These are phyloP conservation scores for Neurospora sp. DNA, from an alignment of 2,329 filamentous ascomycete genomes.

Conservation along the genomic window DNA sequence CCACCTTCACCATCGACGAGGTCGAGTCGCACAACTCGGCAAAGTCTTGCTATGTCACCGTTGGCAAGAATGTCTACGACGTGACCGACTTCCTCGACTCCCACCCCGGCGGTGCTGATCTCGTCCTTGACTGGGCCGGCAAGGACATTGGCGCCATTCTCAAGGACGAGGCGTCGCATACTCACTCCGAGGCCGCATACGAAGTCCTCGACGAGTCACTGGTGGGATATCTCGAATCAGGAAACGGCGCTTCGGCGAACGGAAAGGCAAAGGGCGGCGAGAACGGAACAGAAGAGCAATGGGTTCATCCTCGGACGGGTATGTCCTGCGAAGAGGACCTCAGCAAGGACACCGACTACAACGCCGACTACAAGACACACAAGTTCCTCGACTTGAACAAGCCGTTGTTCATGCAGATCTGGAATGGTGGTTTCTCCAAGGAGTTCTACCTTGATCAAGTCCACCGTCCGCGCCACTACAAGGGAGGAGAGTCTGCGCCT, in stretches of 20 bases:
- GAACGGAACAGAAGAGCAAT: constrained; percentile 27
- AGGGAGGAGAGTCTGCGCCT: constrained; percentile 81
- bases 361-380: constrained; percentile 72
- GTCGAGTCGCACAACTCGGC: constrained; percentile 70
- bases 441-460: constrained; percentile 97
- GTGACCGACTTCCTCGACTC: constrained; percentile 83
- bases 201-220: constrained; percentile 84
- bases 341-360: constrained; percentile 70
- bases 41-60: constrained; percentile 86
- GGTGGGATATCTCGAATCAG: constrained; percentile 66
- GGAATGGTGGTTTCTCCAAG: constrained; percentile 79
- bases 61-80: constrained; percentile 88
- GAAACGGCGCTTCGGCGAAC: constrained; percentile 26
- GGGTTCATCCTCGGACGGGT: constrained; percentile 59
- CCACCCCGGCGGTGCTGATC: constrained; percentile 81
- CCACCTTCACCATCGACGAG: constrained; percentile 72
- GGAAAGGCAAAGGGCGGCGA: constrained; percentile 25
- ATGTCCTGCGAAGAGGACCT: constrained; percentile 86
- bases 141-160: constrained; percentile 78
- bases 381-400: constrained; percentile 86
- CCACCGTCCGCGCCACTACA: constrained; percentile 92
- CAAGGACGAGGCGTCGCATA: constrained; percentile 72
- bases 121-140: constrained; percentile 83
- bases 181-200: constrained; percentile 87
- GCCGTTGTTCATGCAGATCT: constrained; percentile 81